Conservation (phyloP, 805 yeast species). For the Starmerella riodocensis region DNA sequence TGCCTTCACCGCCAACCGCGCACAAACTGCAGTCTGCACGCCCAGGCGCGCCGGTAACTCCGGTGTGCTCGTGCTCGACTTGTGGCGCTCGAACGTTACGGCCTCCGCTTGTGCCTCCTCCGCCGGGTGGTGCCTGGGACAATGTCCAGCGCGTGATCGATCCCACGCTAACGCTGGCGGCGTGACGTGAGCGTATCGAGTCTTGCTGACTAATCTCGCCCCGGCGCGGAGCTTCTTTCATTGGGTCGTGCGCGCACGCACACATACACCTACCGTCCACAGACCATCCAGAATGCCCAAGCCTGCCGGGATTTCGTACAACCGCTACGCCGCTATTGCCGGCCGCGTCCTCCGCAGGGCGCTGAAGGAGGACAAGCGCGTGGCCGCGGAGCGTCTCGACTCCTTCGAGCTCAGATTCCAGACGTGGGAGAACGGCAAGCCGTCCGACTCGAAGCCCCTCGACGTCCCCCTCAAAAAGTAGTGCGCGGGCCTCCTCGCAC, state of each 20-base stretch:
- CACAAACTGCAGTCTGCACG: no score
- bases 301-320: slow-evolving; percentile 38
- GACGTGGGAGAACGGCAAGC: slow-evolving; percentile 54
- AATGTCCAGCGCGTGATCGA: no score
- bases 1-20: no score
- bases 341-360: slow-evolving; percentile 80
- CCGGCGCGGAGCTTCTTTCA: slow-evolving; percentile 1
- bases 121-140: no score
- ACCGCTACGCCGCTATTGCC: slow-evolving; percentile 81
- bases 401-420: slow-evolving; percentile 60
- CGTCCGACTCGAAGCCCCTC: slow-evolving; percentile 22
- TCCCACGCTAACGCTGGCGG: no score
- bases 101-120: no score
- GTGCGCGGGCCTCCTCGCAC: background rate
- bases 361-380: slow-evolving; percentile 74
- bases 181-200: background rate
- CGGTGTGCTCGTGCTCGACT: no score
- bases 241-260: slow-evolving; percentile 1
- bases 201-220: background rate
- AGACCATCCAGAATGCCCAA: slow-evolving; percentile 19
- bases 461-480: slow-evolving; percentile 17
- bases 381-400: slow-evolving; percentile 55
- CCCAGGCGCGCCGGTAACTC: no score
- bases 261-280: background rate
- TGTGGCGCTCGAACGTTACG: no score